Evolutionary conservation across 164 flowering plant species (phyloP).

Genomic region (Vitis vinifera): ASM3070453v1 NC_081817.1:22783501-22784000

Average conservation of each 20-base stretch:
- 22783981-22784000: slow-evolving; percentile 35
- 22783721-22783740: slow-evolving; percentile 82
- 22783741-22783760: slow-evolving; percentile 74
- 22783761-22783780: slow-evolving; percentile 82
- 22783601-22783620: too few species aligned
- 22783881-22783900: slow-evolving; percentile 65
- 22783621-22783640: too few species aligned
- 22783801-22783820: slow-evolving; percentile 85
- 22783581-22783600: too few species aligned
- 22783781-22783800: slow-evolving; percentile 91
- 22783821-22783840: slow-evolving; percentile 79
- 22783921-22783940: slow-evolving; percentile 55
- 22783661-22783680: too few species aligned
- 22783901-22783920: slow-evolving; percentile 71
- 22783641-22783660: too few species aligned
- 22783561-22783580: too few species aligned
- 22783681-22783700: too few species aligned
- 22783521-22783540: too few species aligned
- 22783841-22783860: slow-evolving; percentile 60
- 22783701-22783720: slow-evolving; percentile 33
- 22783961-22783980: slow-evolving; percentile 83
- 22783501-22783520: too few species aligned
- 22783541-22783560: too few species aligned
- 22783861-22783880: slow-evolving; percentile 67
- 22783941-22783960: slow-evolving; percentile 61